Evolutionary conservation across 2,329 filamentous ascomycete species (phyloP), one percentile per base, ranked within the genome.

Genomic region (Hymenotorrendiella dingleyae): DNA sequence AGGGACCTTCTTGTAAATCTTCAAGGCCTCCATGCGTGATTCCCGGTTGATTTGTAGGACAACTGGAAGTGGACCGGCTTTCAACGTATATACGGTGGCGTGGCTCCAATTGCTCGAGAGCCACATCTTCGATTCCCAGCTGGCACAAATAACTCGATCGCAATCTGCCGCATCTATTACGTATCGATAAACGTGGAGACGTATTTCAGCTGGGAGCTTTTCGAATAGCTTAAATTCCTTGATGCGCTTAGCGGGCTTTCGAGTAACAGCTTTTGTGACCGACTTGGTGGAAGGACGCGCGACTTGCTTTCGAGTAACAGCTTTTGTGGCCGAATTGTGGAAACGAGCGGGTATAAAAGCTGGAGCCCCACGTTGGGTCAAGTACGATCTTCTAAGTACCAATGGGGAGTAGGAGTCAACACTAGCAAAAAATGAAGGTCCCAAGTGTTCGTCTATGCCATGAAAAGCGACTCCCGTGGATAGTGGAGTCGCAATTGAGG

Each of bases 41-140:
- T 47, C 45, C 5, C 21, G 32, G 28, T 36, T 40, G 23, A 43
- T 30, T n/a, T 28, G 30, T 9, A 47, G 37, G 24, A 41, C 33
- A 2, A 17, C 28, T 4, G 47, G 50, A 14, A 50, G 43, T 4
- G 39, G 27, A 5, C 50, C 50, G 33, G 41, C 36, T 9, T 32
- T 17, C 7, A 53, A 38, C n/a, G 16, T 32, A 23, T 48, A 48
- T 6, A 23, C 3, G 9, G 12, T 11, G 12, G 12, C 12, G 7
- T 7, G 7, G 24, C 8, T 29, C 27, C 27, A 29, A 29, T 14
- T 29, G 4, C 11, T 14, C 27, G 4, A 12, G 27, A 29, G n/a
- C n/a, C n/a, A n/a, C n/a, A n/a, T n/a, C 22, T 21, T 29, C 9
- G 36, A 19, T 3, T n/a, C 12, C 36, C 36, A 38, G 11, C 6